Evolutionary conservation across 2,329 filamentous ascomycete species (phyloP).

Genomic region (Phyllosticta citrichinensis): DNA sequence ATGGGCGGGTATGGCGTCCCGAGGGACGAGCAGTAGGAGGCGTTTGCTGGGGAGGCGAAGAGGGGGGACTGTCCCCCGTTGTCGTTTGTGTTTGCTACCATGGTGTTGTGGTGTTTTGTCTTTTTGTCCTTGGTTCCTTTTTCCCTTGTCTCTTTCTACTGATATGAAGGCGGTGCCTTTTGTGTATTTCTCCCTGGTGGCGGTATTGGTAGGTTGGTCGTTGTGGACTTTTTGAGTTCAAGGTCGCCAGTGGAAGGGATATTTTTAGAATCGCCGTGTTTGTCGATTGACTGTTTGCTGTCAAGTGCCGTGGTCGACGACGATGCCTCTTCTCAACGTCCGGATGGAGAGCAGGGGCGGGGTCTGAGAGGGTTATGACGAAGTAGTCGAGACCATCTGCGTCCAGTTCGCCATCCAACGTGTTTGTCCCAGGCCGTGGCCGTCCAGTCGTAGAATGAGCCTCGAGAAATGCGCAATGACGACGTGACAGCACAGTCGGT

Average conservation of each 20-base stretch:
- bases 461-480: not conserved
- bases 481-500: not conserved
- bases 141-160: not conserved
- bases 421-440: not conserved
- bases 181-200: too few relatives aligned
- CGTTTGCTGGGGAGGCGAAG: not conserved
- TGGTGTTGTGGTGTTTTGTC: not conserved
- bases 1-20: conserved; percentile 5
- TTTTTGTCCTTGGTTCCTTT: not conserved
- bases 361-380: not conserved
- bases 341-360: too few relatives aligned
- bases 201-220: too few relatives aligned
- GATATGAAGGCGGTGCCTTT: too few relatives aligned
- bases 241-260: too few relatives aligned
- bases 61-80: not conserved
- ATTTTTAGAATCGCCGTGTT: too few relatives aligned
- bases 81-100: not conserved
- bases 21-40: not conserved
- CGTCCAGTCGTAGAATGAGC: not conserved
- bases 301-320: too few relatives aligned
- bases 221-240: too few relatives aligned
- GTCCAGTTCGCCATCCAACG: not conserved
- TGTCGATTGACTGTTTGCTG: too few relatives aligned
- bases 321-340: too few relatives aligned
- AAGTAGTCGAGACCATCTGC: not conserved